phyloP scores from a whole-genome alignment of 441 rosid species.

The Populus hybrid region DNA sequence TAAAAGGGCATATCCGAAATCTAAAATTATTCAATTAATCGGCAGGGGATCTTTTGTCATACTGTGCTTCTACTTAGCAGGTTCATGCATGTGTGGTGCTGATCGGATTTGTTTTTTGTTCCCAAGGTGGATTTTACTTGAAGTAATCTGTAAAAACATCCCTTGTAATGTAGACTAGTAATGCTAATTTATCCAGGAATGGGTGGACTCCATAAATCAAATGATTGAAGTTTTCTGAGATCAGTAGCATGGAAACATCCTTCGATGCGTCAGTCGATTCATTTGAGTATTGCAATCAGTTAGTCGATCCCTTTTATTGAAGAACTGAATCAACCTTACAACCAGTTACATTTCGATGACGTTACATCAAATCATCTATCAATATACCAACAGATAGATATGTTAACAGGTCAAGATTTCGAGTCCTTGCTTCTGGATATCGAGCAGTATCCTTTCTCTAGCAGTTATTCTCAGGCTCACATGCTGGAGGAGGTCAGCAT shows the following conservation, averaged over 20 bases:
- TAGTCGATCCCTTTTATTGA: too few relatives aligned
- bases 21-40: neutral
- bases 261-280: too few relatives aligned
- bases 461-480: constrained; percentile 16
- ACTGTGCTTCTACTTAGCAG: neutral
- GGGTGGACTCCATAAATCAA: too few relatives aligned
- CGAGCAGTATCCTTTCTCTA: constrained; percentile 11
- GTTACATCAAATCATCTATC: constrained; percentile 4
- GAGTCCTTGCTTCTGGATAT: constrained; percentile 22
- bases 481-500: constrained; percentile 33
- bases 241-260: too few relatives aligned
- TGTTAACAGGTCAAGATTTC: neutral
- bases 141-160: neutral
- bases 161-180: neutral
- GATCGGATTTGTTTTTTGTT: neutral
- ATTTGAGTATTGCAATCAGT: too few relatives aligned
- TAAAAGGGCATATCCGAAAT: neutral
- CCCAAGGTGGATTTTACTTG: neutral
- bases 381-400: constrained; percentile 4
- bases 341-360: constrained; percentile 7
- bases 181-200: neutral
- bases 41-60: neutral
- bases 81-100: neutral
- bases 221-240: too few relatives aligned
- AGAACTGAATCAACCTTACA: neutral